A percentile compares a stretch with the other conserved stretches of the same genome.
Evolutionary conservation across 345 rosid genomes (phyloP).

Genomic region (Lepidium africanum): DNA sequence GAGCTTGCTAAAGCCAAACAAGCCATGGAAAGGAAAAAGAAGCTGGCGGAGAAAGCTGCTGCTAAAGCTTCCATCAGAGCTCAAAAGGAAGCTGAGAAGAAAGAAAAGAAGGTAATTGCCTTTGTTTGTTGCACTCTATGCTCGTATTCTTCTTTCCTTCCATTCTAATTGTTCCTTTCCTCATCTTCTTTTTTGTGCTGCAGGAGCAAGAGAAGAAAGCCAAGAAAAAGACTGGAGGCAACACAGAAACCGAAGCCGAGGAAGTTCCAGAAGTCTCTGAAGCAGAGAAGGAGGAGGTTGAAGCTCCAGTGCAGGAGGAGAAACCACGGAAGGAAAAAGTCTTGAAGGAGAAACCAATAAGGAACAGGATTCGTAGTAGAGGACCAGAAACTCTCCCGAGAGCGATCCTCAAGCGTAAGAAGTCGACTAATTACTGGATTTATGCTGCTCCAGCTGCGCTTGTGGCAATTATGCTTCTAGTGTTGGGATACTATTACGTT

Average conservation of each 20-base stretch:
- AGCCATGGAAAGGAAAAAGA: constrained; percentile 95
- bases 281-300: constrained; percentile 39
- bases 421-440: constrained; percentile 60
- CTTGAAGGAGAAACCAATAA: constrained; percentile 38
- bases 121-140: neutral
- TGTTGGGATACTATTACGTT: constrained; percentile 40
- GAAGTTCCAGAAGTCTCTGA: constrained; percentile 43
- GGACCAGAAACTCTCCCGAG: constrained; percentile 59
- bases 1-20: constrained; percentile 82
- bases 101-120: constrained; percentile 51
- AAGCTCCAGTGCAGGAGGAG: constrained; percentile 20
- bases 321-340: constrained; percentile 34
- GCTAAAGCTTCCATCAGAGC: constrained; percentile 85
- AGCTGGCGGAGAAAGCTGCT: constrained; percentile 82
- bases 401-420: constrained; percentile 65
- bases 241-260: constrained; percentile 45
- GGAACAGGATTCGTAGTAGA: constrained; percentile 46
- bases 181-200: neutral
- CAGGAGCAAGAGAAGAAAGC: constrained; percentile 92
- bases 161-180: constrained; percentile 1
- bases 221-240: constrained; percentile 57
- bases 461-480: constrained; percentile 39
- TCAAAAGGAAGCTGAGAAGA: constrained; percentile 93
- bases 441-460: constrained; percentile 58
- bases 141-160: neutral